These are phyloP conservation scores for Rhizomucor pusillus DNA, from an alignment of 371 early-diverging fungal genomes.

Conservation along the genomic window DNA sequence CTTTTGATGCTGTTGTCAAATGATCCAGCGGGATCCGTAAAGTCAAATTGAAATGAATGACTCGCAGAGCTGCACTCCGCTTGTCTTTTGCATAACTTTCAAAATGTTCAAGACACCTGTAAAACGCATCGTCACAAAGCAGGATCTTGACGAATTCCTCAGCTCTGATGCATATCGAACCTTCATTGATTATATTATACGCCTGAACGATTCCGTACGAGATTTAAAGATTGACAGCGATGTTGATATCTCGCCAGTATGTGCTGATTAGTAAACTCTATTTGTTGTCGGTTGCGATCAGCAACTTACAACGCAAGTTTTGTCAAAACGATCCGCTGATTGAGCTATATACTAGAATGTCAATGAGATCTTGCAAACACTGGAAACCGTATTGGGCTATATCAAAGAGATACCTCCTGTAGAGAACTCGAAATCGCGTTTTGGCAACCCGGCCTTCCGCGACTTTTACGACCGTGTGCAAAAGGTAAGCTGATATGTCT, in stretches of 20 bases:
- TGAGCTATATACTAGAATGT: constrained; percentile 43
- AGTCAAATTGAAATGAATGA: too few species aligned
- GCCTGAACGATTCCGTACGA: constrained; percentile 69
- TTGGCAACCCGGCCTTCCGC: constrained; percentile 92
- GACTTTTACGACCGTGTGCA: constrained; percentile 72
- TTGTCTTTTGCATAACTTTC: neutral
- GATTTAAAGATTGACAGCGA: constrained; percentile 59
- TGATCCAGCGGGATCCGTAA: too few species aligned
- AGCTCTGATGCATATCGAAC: constrained; percentile 63
- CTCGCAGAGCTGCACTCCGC: neutral
- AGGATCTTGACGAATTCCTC: constrained; percentile 80
- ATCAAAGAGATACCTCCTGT: constrained; percentile 75
- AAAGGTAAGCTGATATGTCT: constrained; percentile 37
- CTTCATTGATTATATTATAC: constrained; percentile 66
- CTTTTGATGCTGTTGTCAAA: too few species aligned
- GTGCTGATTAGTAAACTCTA: constrained; percentile 14
- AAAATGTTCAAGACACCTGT: constrained; percentile 50
- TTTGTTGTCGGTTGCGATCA: neutral
- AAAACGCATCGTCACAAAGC: constrained; percentile 80
- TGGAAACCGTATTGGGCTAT: constrained; percentile 62
- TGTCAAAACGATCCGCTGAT: constrained; percentile 2
- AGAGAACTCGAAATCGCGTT: constrained; percentile 76
- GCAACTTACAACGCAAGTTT: neutral
- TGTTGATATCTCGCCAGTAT: constrained; percentile 50
- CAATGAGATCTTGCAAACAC: constrained; percentile 52